Conservation (phyloP, 176 grass and related monocot species). For the Bromus sterilis region DNA sequence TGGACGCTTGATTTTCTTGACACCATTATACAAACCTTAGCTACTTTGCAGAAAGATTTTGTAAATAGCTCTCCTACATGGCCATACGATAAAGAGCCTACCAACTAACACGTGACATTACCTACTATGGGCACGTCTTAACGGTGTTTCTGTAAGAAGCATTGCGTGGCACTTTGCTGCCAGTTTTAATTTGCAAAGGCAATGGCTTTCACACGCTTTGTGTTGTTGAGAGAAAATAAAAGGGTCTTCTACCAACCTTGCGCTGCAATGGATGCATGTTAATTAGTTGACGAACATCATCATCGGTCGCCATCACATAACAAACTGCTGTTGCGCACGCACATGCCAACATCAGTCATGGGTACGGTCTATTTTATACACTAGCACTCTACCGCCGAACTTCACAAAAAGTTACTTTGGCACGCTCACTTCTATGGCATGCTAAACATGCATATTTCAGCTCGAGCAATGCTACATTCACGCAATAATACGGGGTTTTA, state of each 20-base stretch:
- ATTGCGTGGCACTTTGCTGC: neutral
- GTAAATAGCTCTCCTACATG: no score
- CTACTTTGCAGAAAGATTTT: no score
- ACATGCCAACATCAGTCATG: neutral
- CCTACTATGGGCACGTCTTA: neutral
- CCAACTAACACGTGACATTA: neutral
- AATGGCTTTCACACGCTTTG: neutral
- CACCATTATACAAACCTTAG: no score
- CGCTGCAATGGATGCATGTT: neutral
- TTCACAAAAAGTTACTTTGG: neutral
- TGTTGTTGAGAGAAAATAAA: neutral
- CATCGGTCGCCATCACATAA: neutral
- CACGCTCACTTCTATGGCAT: no score
- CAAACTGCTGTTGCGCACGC: neutral
- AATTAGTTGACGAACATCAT: neutral
- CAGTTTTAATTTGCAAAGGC: neutral
- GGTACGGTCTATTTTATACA: neutral
- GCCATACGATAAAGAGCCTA: no score
- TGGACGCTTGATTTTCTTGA: no score
- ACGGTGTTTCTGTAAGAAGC: neutral
- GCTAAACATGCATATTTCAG: no score
- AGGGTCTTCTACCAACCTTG: neutral
- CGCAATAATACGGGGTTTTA: no score
- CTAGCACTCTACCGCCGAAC: neutral
- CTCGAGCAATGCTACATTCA: no score